These are phyloP conservation scores for Fusarium hostae DNA, from an alignment of 2,329 filamentous ascomycete species.

Conservation along the genomic window DNA sequence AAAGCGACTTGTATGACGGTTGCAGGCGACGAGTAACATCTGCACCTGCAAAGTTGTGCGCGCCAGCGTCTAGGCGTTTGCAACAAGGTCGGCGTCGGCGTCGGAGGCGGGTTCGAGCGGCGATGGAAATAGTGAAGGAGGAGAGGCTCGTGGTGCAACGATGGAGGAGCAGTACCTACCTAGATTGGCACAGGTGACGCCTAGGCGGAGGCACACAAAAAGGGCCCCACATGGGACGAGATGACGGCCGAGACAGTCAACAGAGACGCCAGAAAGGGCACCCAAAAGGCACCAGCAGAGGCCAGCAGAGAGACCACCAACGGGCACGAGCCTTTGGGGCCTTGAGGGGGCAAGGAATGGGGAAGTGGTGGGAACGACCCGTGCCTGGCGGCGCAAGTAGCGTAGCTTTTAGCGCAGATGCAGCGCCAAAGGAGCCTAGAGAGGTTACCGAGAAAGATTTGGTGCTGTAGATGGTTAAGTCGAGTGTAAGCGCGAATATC, in stretches of 20 bases:
- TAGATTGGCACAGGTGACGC: conserved; percentile 49
- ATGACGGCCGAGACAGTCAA: conserved; percentile 49
- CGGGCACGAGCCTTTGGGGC: conserved; percentile 45
- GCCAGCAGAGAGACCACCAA: conserved; percentile 39
- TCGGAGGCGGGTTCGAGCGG: conserved; percentile 36
- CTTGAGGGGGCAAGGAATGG: conserved; percentile 40
- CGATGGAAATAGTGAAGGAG: conserved; percentile 44
- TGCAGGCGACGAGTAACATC: conserved; percentile 46
- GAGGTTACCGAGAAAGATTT: conserved; percentile 24
- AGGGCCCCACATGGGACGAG: conserved; percentile 48
- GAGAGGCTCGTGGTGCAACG: conserved; percentile 48
- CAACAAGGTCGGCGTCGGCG: conserved; percentile 37
- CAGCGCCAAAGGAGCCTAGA: conserved; percentile 41
- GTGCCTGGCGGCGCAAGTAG: conserved; percentile 47
- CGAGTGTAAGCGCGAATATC: conserved; percentile 24
- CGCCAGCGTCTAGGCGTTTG: conserved; percentile 45
- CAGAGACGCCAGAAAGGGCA: conserved; percentile 36
- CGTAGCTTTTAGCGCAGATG: conserved; percentile 44
- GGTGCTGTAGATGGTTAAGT: conserved; percentile 10
- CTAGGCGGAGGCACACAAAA: conserved; percentile 47
- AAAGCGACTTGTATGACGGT: conserved; percentile 45
- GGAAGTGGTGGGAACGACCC: conserved; percentile 46
- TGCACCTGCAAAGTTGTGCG: conserved; percentile 43
- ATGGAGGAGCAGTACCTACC: conserved; percentile 45
- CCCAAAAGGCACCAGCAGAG: conserved; percentile 31